Base-by-base conservation (phyloP, 2,329 filamentous ascomycete genomes). In the Capronia americana region DNA sequence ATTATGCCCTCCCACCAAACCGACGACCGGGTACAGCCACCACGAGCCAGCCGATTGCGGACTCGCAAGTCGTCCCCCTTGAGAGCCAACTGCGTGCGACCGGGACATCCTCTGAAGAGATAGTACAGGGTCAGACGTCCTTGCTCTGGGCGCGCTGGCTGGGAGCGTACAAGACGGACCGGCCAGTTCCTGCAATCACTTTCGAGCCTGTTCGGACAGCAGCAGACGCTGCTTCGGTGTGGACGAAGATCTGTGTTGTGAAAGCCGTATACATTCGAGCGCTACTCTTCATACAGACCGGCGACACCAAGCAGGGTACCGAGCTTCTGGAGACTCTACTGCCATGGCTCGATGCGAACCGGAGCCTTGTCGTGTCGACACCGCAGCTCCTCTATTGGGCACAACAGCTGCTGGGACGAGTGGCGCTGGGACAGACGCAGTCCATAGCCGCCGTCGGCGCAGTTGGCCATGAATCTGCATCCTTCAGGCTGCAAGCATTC, bases 181-280 rank as follows among this genome's bases (percentile, higher is more conserved):
- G 41, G 11, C 34, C 57, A n/a, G 11, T 55, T 12, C 44, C 57
- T 24, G 28, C 34, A 14, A 24, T 62, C 4, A 58, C 41, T 2
- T 66, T 70, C 54, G 65, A 70, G 14, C 68, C 68, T 26, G 24
- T 66, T 38, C 63, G 65, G 20, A 58, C 68, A 28, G 68, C 68
- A n/a, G 65, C 65, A 4, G 65, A 70, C 46, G 63, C 65, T 10
- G 61, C 34, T 44, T 73, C 70, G n/a, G 87, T 89, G 74, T 97
- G 92, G 92, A 92, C 92, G 2, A 89, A 88, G 70, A 90, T 95
- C 23, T 96, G 92, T 78, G 86, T 90, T 30, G 82, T 95, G 62
- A 96, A 94, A 77, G 88, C 88, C 23, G 86, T 88, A 56, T 96
- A 92, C 75, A 84, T 96, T 57, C 90, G 89, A 76, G 92, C 91